phyloP scores from a whole-genome alignment of 352 stramenopile species.

The Peronosclerospora sorghi region DNA sequence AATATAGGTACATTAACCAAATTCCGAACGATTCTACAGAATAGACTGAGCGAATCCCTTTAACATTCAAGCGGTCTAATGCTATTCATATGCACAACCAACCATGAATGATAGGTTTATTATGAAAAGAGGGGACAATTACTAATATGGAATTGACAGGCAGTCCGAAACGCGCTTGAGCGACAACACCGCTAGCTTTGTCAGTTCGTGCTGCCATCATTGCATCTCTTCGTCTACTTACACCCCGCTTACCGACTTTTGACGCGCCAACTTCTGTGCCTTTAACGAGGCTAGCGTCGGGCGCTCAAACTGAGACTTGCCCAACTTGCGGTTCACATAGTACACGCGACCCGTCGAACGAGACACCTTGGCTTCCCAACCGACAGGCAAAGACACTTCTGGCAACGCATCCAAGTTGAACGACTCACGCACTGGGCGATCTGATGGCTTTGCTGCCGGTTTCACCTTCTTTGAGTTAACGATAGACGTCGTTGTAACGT shows the following conservation, averaged over 20 bases:
- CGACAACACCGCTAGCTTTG: slow-evolving; percentile 10
- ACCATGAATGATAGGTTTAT: slow-evolving; percentile 18
- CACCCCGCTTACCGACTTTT: slow-evolving; percentile 34
- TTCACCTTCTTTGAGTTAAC: slow-evolving; percentile 28
- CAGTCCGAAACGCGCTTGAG: slow-evolving; percentile 10
- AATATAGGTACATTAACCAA: too few species aligned
- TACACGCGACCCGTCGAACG: slow-evolving; percentile 79
- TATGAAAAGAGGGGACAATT: slow-evolving; percentile 14
- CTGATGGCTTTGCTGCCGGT: slow-evolving; percentile 19
- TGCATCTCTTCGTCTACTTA: slow-evolving; percentile 24
- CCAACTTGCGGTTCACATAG: slow-evolving; percentile 83
- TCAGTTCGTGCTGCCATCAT: slow-evolving; percentile 2
- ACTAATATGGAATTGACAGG: slow-evolving; percentile 12
- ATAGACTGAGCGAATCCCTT: too few species aligned
- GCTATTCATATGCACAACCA: too few species aligned
- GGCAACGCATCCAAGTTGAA: slow-evolving; percentile 79
- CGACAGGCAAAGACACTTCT: slow-evolving; percentile 66
- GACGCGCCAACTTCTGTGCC: slow-evolving; percentile 66
- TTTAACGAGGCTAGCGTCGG: slow-evolving; percentile 79
- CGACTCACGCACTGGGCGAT: slow-evolving; percentile 63
- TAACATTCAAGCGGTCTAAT: too few species aligned
- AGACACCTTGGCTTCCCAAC: slow-evolving; percentile 82
- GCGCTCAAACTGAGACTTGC: slow-evolving; percentile 79
- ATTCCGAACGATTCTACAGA: too few species aligned
- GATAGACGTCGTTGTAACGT: slow-evolving; percentile 13